phyloP scores from a whole-genome alignment of 176 grass and related monocot species.

The Chloris gayana region DNA sequence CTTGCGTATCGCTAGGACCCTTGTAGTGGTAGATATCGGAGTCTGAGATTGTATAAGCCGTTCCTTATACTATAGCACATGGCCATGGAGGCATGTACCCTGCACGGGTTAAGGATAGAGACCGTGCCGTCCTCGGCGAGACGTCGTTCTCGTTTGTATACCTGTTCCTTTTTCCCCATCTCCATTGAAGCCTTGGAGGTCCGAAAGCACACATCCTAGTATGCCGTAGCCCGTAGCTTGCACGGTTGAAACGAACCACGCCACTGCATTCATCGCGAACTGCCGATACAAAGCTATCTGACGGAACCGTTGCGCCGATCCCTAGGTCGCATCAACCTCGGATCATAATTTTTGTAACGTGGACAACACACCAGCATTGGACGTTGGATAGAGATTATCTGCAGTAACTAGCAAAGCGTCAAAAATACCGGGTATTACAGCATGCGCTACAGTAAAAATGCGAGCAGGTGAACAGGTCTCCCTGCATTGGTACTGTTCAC shows the following conservation, averaged over 20 bases:
- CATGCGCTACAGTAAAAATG: too few relatives aligned
- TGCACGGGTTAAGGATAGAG: not conserved
- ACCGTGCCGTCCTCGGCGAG: constrained; percentile 30
- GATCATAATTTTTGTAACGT: too few relatives aligned
- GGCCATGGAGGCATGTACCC: constrained; percentile 8
- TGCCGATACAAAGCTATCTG: constrained; percentile 10
- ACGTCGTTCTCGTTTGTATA: not conserved
- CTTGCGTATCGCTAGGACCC: not conserved
- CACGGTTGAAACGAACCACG: not conserved
- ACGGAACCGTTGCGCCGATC: too few relatives aligned
- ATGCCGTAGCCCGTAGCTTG: not conserved
- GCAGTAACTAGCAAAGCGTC: too few relatives aligned
- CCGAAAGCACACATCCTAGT: not conserved
- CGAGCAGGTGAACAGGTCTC: too few relatives aligned
- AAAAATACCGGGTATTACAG: too few relatives aligned
- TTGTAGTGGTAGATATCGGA: not conserved
- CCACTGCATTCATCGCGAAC: not conserved
- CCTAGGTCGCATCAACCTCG: too few relatives aligned
- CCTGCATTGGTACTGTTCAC: too few relatives aligned
- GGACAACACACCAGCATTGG: too few relatives aligned
- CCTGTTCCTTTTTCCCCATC: not conserved
- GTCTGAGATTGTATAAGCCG: not conserved
- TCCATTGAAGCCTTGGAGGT: not conserved
- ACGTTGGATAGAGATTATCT: too few relatives aligned
- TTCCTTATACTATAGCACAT: not conserved